phyloP scores from a whole-genome alignment of 1,284 basidiomycete species.

The Rhodotorula sp. region DNA sequence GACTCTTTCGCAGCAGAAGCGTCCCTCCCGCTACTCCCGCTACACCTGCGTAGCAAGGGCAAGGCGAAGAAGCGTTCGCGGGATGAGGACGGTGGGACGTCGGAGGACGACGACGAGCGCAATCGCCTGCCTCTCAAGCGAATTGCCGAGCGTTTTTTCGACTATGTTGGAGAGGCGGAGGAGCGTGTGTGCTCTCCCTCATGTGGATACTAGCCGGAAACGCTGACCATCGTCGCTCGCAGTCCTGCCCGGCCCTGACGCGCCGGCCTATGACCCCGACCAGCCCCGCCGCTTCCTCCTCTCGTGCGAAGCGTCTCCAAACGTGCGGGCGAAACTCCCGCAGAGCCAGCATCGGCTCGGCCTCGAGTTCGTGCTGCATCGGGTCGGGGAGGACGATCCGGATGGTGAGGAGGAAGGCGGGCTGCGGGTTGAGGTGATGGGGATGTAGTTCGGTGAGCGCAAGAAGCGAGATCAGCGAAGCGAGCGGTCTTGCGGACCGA shows the following conservation, averaged over 20 bases:
- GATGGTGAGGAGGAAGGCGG: conserved; percentile 5
- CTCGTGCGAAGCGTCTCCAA: not conserved
- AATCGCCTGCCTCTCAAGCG: not conserved
- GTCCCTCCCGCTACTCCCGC: conserved; percentile 16
- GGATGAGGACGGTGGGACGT: not conserved
- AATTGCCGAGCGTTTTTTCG: conserved; percentile 24
- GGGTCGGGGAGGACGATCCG: conserved; percentile 2
- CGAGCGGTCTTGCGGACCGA: too few relatives aligned
- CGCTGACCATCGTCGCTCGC: not conserved
- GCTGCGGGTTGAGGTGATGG: not conserved
- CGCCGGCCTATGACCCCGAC: too few relatives aligned
- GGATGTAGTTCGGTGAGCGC: too few relatives aligned
- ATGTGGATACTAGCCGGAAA: too few relatives aligned
- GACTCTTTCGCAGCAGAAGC: not conserved
- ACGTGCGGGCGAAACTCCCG: too few relatives aligned
- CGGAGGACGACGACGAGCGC: not conserved
- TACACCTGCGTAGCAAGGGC: conserved; percentile 2
- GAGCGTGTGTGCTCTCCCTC: not conserved
- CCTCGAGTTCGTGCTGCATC: conserved; percentile 4
- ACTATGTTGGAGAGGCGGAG: conserved; percentile 9
- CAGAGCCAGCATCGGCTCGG: not conserved
- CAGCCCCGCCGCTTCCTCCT: not conserved
- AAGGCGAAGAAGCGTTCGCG: not conserved
- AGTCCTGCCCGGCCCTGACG: not conserved
- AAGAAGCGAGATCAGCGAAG: too few relatives aligned